Percentiles rank a stretch among this genome's conserved stretches.
Conservation (phyloP, 2,329 filamentous ascomycete species). For the Fusarium proliferatum region DNA sequence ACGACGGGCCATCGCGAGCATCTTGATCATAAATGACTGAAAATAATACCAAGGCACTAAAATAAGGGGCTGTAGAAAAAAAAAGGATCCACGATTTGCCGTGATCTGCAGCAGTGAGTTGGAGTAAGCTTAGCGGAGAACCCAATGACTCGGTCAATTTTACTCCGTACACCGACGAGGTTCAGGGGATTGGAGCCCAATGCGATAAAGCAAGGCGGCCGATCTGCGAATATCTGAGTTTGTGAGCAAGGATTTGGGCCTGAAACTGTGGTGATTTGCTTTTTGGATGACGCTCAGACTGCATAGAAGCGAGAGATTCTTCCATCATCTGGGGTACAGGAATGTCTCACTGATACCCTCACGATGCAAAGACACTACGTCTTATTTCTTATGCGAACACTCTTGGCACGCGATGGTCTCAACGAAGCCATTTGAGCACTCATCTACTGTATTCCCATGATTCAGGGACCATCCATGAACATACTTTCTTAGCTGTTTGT, state of each 20-base stretch:
- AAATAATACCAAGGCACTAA: not conserved
- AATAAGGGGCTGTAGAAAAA: not conserved
- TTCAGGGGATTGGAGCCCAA: not conserved
- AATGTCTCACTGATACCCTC: not conserved
- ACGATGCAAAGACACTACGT: accelerated
- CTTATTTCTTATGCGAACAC: not conserved
- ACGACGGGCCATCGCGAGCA: not conserved
- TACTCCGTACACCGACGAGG: not conserved
- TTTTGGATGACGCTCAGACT: not conserved
- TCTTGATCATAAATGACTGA: constrained; percentile 8
- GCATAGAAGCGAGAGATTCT: not conserved
- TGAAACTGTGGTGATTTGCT: not conserved
- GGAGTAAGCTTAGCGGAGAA: not conserved
- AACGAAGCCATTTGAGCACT: not conserved
- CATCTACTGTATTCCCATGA: not conserved
- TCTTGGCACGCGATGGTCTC: not conserved
- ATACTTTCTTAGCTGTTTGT: constrained; percentile 6
- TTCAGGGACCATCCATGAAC: not conserved
- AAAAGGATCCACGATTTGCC: not conserved
- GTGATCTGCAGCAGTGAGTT: constrained; percentile 1
- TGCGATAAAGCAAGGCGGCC: not conserved
- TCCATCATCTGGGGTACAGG: not conserved
- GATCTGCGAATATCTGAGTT: not conserved
- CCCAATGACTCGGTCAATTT: constrained; percentile 8
- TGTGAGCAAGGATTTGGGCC: not conserved